Evolutionary conservation across 2,329 filamentous ascomycete species (phyloP).

Genomic region (Chlorencoelia australis): DNA sequence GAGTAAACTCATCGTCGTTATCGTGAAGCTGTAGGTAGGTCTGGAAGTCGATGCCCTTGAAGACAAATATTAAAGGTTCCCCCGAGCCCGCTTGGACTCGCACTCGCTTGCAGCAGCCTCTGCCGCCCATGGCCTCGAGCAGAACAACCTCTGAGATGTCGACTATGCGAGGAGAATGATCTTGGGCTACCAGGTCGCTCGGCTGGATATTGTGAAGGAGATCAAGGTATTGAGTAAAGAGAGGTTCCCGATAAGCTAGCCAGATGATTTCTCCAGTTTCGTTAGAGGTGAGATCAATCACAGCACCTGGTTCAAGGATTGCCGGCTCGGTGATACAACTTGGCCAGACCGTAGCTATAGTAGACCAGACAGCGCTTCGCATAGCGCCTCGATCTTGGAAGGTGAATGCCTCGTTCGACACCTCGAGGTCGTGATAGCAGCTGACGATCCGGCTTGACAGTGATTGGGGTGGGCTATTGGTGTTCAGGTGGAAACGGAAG

Average conservation of each 20-base stretch:
- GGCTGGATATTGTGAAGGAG: neutral
- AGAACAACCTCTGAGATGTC: neutral
- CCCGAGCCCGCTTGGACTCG: neutral
- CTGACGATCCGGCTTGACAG: neutral
- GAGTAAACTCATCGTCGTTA: neutral
- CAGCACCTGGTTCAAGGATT: neutral
- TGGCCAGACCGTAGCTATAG: neutral
- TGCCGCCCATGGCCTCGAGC: neutral
- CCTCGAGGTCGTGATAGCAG: neutral
- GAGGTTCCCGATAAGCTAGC: neutral
- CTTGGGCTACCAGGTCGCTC: neutral
- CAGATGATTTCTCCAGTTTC: neutral
- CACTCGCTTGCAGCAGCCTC: neutral
- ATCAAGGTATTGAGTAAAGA: neutral
- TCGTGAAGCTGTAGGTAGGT: neutral
- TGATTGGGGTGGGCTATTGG: neutral
- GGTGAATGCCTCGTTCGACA: neutral
- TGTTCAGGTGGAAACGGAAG: neutral
- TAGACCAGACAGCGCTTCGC: neutral
- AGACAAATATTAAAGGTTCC: neutral
- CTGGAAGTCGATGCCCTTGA: slow-evolving; percentile 2
- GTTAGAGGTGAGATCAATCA: neutral
- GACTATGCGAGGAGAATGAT: neutral
- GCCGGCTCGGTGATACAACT: neutral
- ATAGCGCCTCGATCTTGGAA: neutral